Conservation (phyloP, 768 basidiomycete genomes). For the Agrocybe chaxingu region DNA sequence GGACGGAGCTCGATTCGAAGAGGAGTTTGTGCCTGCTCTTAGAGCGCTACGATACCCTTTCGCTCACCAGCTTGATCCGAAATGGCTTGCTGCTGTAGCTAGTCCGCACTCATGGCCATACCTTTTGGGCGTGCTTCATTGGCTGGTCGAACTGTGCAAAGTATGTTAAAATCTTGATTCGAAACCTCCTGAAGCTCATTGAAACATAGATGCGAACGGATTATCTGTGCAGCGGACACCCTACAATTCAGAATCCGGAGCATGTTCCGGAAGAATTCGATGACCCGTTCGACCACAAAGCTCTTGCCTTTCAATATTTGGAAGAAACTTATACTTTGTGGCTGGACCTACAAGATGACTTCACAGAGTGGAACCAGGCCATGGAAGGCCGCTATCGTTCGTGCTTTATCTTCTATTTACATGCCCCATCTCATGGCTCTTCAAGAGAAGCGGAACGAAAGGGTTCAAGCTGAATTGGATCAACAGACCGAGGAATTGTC, state of each 20-base stretch:
- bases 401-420: conserved; percentile 12
- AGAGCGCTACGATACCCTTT: conserved; percentile 82
- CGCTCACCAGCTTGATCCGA: conserved; percentile 72
- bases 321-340: conserved; percentile 65
- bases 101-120: conserved; percentile 92
- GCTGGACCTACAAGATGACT: conserved; percentile 64
- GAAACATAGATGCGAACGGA: conserved; percentile 32
- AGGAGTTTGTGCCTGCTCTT: conserved; percentile 76
- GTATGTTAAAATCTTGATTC: conserved; percentile 37
- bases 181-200: conserved; percentile 21
- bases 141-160: conserved; percentile 85
- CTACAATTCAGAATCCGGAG: conserved; percentile 60
- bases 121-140: conserved; percentile 84
- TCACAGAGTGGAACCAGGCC: conserved; percentile 63
- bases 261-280: conserved; percentile 74
- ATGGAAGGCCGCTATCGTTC: conserved; percentile 78
- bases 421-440: conserved; percentile 4
- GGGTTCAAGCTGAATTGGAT: conserved; percentile 62
- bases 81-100: conserved; percentile 85
- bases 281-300: conserved; percentile 68
- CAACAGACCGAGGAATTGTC: conserved; percentile 45
- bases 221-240: conserved; percentile 62
- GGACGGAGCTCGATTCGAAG: conserved; percentile 57
- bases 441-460: conserved; percentile 69
- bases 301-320: conserved; percentile 75